Evolutionary conservation across 768 basidiomycete genomes (phyloP), one percentile per base, ranked within the genome.

Genomic region (Termitomyces sp.): DNA sequence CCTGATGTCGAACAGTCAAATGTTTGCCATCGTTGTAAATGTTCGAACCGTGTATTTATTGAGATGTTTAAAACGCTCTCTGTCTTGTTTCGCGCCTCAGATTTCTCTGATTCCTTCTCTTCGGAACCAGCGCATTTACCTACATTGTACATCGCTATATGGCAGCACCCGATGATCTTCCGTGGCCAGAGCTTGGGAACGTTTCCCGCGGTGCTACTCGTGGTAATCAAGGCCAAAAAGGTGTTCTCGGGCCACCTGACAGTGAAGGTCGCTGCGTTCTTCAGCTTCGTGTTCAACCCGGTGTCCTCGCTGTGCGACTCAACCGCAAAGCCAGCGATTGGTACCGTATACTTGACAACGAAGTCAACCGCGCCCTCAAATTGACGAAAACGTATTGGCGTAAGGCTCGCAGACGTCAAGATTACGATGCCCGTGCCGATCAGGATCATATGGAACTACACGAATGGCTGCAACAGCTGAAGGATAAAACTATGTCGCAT

Each of bases 391-490:
- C 88, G 0, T 92, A 89, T 70, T 92, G 90, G 90, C 79, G 90
- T 63, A 92, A 92, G 68, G 81, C 85, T n/a, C 77, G 86, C 58
- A 77, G 90, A 72, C 84, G 90, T 61, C 90, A 92, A 73, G 90
- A 91, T 74, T 92, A 89, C 73, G 88, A 92, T 68, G 84, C 88
- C 53, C 84, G 87, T 51, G 90, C 90, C 1, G 90, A 92, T 76
- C 90, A 91, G 69, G 90, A 92, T 68, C 90, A 92, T 67, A 92
- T 92, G 89, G 90, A 92, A 68, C 74, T 92, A 23, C 90, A 92
- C 66, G 90, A 92, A 68, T 92, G 90, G 90, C 75, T 92, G 2
- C 90, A 92, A 66, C 90, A 91, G 70, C 77, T 92, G 65, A 92
- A 92, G 71, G 90, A 92, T 73, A 92, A 91, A 72, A 90, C 88